Evolutionary conservation across 108 stramenopile species (phyloP).

Genomic region (Skeletonema tropicum): DNA sequence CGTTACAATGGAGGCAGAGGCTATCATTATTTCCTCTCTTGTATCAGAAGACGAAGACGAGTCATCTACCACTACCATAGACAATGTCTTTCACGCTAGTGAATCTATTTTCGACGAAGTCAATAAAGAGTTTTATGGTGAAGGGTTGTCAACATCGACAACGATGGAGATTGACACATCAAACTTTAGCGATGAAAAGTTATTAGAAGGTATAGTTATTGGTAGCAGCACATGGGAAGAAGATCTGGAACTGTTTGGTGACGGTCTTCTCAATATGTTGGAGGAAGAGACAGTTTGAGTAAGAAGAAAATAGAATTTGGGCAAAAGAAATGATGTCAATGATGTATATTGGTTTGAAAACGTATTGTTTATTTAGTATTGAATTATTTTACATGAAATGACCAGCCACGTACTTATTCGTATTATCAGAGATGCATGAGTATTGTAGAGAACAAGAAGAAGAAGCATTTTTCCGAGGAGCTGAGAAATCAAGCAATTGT

Average conservation of each 20-base stretch:
- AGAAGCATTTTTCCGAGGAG: too few species aligned
- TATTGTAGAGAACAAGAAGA: too few species aligned
- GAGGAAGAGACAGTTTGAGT: not conserved
- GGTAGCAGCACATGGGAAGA: not conserved
- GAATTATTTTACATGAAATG: not conserved
- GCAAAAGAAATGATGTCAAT: not conserved
- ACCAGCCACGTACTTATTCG: not conserved
- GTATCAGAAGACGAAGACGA: constrained; percentile 2
- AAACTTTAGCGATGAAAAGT: not conserved
- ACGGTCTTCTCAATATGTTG: not conserved
- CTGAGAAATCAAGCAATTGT: too few species aligned
- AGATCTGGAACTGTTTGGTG: not conserved
- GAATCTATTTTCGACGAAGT: not conserved
- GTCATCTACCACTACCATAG: not conserved
- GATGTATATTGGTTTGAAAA: not conserved
- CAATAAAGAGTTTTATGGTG: not conserved
- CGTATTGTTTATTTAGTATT: not conserved
- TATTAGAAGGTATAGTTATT: not conserved
- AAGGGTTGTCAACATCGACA: not conserved
- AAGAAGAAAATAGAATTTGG: not conserved
- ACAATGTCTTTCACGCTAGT: not conserved
- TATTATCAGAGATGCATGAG: too few species aligned
- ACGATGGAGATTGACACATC: not conserved
- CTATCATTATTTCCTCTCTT: not conserved
- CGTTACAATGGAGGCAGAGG: not conserved